Evolutionary conservation across 2,329 filamentous ascomycete genomes (phyloP).

Genomic region (Cladobotryum protrusum): DNA sequence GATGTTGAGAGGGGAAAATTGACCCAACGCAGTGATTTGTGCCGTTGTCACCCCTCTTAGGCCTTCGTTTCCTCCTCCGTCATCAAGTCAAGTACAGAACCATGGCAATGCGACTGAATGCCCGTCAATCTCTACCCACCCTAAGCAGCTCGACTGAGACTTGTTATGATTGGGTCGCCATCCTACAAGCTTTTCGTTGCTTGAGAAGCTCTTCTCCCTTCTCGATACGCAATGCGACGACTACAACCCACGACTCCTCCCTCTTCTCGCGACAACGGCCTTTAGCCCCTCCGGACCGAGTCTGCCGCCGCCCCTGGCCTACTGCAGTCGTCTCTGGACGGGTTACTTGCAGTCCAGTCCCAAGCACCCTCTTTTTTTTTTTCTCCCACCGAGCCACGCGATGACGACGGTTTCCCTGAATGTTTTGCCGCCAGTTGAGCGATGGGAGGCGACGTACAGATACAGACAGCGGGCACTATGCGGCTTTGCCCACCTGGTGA

Average conservation of each 20-base stretch:
- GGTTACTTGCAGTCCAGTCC: constrained; percentile 6
- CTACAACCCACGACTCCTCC: constrained; percentile 7
- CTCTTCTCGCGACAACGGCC: constrained; percentile 6
- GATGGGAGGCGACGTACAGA: background rate
- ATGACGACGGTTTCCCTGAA: background rate
- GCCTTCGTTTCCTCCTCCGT: constrained; percentile 3
- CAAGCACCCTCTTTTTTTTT: constrained; percentile 7
- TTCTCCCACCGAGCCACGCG: constrained; percentile 6
- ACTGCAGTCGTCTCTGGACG: constrained; percentile 9
- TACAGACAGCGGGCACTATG: constrained; percentile 10
- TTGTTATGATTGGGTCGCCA: constrained; percentile 10
- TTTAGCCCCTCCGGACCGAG: constrained; percentile 3
- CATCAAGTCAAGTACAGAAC: constrained; percentile 5
- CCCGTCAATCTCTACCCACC: constrained; percentile 3
- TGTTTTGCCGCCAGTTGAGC: constrained; percentile 7
- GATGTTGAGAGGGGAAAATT: background rate
- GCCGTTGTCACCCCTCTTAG: constrained; percentile 2
- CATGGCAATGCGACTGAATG: constrained; percentile 2
- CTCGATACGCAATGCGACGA: constrained; percentile 10
- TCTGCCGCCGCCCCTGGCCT: background rate
- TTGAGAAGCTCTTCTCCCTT: constrained; percentile 6
- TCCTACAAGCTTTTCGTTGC: background rate
- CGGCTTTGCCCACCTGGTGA: background rate
- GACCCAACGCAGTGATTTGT: constrained; percentile 1
- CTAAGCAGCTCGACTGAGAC: constrained; percentile 2